Evolutionary conservation across 352 stramenopile species (phyloP).

Genomic region (Phytophthora palmivora): DNA sequence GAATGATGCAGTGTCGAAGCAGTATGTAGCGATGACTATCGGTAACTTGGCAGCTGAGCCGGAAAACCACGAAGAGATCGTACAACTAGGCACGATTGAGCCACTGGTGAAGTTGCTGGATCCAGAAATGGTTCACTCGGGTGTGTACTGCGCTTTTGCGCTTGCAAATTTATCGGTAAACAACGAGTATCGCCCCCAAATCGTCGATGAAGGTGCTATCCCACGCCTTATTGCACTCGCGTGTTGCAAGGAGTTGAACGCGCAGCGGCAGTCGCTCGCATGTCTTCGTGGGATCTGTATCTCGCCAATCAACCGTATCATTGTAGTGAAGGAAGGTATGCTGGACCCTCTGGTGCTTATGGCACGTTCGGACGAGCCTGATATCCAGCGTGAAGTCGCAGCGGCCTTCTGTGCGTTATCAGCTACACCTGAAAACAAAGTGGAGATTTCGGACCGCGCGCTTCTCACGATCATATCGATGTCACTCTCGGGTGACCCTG

Average conservation of each 20-base stretch:
- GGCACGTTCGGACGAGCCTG: slow-evolving; percentile 91
- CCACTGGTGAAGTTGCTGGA: slow-evolving; percentile 94
- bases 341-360: slow-evolving; percentile 96
- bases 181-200: slow-evolving; percentile 91
- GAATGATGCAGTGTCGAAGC: slow-evolving; percentile 83
- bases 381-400: slow-evolving; percentile 93
- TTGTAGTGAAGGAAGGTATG: slow-evolving; percentile 94
- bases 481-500: slow-evolving; percentile 91
- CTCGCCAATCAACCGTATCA: slow-evolving; percentile 85
- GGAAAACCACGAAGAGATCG: slow-evolving; percentile 95
- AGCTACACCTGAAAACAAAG: slow-evolving; percentile 96
- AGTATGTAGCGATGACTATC: slow-evolving; percentile 96
- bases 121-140: slow-evolving; percentile 83
- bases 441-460: slow-evolving; percentile 93
- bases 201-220: slow-evolving; percentile 94
- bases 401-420: slow-evolving; percentile 95
- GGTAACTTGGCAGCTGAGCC: slow-evolving; percentile 96
- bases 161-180: slow-evolving; percentile 96
- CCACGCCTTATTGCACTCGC: slow-evolving; percentile 94
- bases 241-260: slow-evolving; percentile 94
- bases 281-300: slow-evolving; percentile 95
- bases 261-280: slow-evolving; percentile 92
- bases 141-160: slow-evolving; percentile 94
- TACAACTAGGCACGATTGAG: slow-evolving; percentile 90
- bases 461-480: slow-evolving; percentile 96